Conservation (phyloP, 2,329 filamentous ascomycete genomes). For the Colletotrichum sansevieriae region DNA sequence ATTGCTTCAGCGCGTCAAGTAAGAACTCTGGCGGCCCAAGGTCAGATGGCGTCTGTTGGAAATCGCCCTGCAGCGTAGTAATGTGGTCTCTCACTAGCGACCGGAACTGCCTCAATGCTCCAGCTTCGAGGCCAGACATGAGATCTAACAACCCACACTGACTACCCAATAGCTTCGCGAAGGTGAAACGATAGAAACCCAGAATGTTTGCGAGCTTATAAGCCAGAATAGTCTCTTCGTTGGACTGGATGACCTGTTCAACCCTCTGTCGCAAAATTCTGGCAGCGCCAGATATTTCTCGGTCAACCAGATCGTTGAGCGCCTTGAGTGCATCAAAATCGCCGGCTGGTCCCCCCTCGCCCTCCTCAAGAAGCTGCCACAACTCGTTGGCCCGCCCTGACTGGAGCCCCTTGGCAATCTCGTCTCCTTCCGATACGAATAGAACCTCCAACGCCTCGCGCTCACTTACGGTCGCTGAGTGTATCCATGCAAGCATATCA, state of each 20-base stretch:
- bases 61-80: slow-evolving; percentile 78
- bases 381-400: slow-evolving; percentile 85
- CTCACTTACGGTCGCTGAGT: slow-evolving; percentile 94
- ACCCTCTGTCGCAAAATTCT: slow-evolving; percentile 89
- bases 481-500: slow-evolving; percentile 97
- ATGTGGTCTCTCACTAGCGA: slow-evolving; percentile 85
- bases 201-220: slow-evolving; percentile 93
- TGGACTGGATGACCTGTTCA: slow-evolving; percentile 91
- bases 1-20: slow-evolving; percentile 81
- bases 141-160: slow-evolving; percentile 78
- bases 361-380: slow-evolving; percentile 78
- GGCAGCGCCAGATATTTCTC: slow-evolving; percentile 84
- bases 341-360: slow-evolving; percentile 63
- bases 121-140: slow-evolving; percentile 77
- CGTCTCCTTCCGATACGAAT: slow-evolving; percentile 91
- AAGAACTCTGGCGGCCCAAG: slow-evolving; percentile 85
- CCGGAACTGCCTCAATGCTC: slow-evolving; percentile 86
- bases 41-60: slow-evolving; percentile 78
- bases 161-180: slow-evolving; percentile 80
- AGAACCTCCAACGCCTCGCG: slow-evolving; percentile 91
- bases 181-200: slow-evolving; percentile 89
- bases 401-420: slow-evolving; percentile 85
- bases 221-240: slow-evolving; percentile 88
- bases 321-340: slow-evolving; percentile 86
- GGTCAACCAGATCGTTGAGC: slow-evolving; percentile 87